Evolutionary conservation across 495 filamentous ascomycete genomes (phyloP).

Genomic region (Articulospora tetracladia): DNA sequence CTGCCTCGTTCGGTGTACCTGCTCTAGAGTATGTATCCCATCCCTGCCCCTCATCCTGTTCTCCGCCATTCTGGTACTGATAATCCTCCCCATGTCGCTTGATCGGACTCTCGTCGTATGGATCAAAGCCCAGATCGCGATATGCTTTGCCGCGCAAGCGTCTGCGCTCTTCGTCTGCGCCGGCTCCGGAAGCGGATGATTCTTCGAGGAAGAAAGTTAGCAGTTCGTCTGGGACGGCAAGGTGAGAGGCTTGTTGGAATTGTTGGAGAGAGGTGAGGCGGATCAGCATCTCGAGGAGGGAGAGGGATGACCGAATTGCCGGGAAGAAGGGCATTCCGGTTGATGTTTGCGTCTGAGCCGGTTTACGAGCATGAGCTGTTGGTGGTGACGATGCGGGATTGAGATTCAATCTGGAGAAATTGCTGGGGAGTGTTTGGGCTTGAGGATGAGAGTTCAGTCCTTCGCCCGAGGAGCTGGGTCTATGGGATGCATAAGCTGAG

Average conservation of each 20-base stretch:
- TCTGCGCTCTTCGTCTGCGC: slow-evolving; percentile 65
- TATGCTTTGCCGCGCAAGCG: slow-evolving; percentile 69
- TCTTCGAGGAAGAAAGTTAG: slow-evolving; percentile 93
- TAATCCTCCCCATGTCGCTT: slow-evolving; percentile 22
- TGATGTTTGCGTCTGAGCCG: slow-evolving; percentile 22
- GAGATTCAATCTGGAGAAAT: slow-evolving; percentile 15
- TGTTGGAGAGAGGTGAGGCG: slow-evolving; percentile 93
- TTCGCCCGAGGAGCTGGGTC: slow-evolving; percentile 19
- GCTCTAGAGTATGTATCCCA: slow-evolving; percentile 2
- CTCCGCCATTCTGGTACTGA: slow-evolving; percentile 15
- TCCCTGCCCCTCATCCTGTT: slow-evolving; percentile 1
- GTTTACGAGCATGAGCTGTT: slow-evolving; percentile 11
- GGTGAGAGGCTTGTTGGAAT: slow-evolving; percentile 90
- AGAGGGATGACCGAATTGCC: slow-evolving; percentile 75
- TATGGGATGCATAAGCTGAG: slow-evolving; percentile 23
- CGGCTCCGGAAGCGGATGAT: slow-evolving; percentile 66
- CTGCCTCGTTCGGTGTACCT: slow-evolving; percentile 12
- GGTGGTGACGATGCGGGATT: slow-evolving; percentile 22
- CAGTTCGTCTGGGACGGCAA: slow-evolving; percentile 91
- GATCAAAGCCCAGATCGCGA: slow-evolving; percentile 84
- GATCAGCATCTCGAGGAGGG: slow-evolving; percentile 89
- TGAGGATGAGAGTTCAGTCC: slow-evolving; percentile 4
- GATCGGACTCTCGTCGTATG: slow-evolving; percentile 39
- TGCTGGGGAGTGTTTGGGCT: background rate
- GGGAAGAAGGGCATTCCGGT: background rate